These are phyloP conservation scores for Globisporangium heterothallicum DNA, from an alignment of 352 stramenopile genomes.

Conservation along the genomic window DNA sequence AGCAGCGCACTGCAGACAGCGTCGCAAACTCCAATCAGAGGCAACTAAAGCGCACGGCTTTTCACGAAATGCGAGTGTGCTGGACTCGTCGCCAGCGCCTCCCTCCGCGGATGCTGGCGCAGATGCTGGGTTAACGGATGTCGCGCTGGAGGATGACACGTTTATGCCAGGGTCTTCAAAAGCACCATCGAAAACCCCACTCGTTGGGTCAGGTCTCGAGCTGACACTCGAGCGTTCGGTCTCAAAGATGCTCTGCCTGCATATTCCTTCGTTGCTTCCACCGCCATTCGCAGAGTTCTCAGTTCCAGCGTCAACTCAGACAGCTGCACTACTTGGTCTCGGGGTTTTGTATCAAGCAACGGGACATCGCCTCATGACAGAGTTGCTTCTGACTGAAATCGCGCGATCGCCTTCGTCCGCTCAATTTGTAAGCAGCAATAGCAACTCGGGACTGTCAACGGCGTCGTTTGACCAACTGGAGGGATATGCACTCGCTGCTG, in stretches of 20 bases:
- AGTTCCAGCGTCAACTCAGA: constrained; percentile 92
- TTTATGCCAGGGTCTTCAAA: constrained; percentile 10
- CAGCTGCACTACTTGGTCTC: constrained; percentile 92
- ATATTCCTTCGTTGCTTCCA: constrained; percentile 95
- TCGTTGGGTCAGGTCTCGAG: constrained; percentile 43
- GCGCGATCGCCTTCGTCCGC: constrained; percentile 73
- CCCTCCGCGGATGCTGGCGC: neutral
- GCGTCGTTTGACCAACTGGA: constrained; percentile 88
- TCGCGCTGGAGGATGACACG: constrained; percentile 14
- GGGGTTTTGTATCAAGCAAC: constrained; percentile 95
- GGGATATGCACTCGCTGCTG: constrained; percentile 89
- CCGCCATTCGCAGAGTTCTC: constrained; percentile 94
- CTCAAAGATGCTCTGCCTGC: constrained; percentile 98
- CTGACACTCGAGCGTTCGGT: constrained; percentile 83
- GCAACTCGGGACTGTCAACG: constrained; percentile 36
- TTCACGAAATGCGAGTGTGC: neutral
- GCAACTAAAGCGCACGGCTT: neutral
- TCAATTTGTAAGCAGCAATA: constrained; percentile 52
- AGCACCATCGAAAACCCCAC: constrained; percentile 20
- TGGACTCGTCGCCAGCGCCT: neutral
- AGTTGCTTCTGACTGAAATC: constrained; percentile 97
- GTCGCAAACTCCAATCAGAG: constrained; percentile 16
- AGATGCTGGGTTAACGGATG: constrained; percentile 3
- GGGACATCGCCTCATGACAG: constrained; percentile 95
- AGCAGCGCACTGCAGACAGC: constrained; percentile 81